Evolutionary conservation across 2,329 filamentous ascomycete species (phyloP), one percentile per base, ranked within the genome.

Genomic region (Elsinoe perseae): DNA sequence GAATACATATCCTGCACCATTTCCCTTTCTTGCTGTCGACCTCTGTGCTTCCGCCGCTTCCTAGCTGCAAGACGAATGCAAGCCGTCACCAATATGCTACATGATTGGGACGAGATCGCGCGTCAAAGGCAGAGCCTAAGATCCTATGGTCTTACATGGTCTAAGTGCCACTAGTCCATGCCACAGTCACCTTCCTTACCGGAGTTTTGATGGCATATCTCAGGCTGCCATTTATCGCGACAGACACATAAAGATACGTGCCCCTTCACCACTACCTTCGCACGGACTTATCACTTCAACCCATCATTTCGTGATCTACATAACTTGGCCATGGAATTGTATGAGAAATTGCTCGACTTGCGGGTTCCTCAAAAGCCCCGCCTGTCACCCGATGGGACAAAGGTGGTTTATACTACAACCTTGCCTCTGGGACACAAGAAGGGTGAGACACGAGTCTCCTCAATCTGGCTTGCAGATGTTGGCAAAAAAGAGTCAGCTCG

Each of bases 401-500:
- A 62, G n/a, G 54, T 68, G 18, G 27, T 68, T 16, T 68, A 64
- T 50, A 46, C 59, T 4, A 66, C 63, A 5, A 57, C 54, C n/a
- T 57, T 63, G 4, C 20, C n/a, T 14, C 40, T 48, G 3, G 50
- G 36, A 6, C 63, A 63, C 38, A 61, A 58, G 20, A 62, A 60
- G 40, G 60, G 55, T 27, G 63, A 64, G 20, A 56, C 62, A 23
- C 23, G 54, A 1, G 42, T 59, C 9, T 64, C 64, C 1, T 62
- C 62, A 1, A 44, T 68, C 16, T 69, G 65, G 66, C 60, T 66
- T 2, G 65, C 63, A 9, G 62, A 65, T 30, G 63, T 60, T 1
- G 61, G 64, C 12, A 58, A 60, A 27, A 18, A 54, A n/a, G 23
- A 59, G 14, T 68, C 65, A 8, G 59, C 66, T 20, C 60, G 64